Evolutionary conservation across 1,284 basidiomycete species (phyloP).

Genomic region (Ceratobasidium sp.): DNA sequence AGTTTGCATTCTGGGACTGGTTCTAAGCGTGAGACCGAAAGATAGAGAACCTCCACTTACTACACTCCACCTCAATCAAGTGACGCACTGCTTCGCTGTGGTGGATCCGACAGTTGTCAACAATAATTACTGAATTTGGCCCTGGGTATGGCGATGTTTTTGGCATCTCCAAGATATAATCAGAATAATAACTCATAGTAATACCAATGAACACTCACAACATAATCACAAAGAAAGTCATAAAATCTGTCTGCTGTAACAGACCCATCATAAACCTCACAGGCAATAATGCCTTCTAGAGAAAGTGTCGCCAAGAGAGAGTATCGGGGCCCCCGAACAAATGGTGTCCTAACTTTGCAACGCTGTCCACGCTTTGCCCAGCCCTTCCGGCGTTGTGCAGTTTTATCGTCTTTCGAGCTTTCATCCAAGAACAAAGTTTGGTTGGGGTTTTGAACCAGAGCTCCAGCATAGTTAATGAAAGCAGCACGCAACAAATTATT

Average conservation of each 20-base stretch:
- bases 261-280: not conserved
- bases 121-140: too few relatives aligned
- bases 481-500: not conserved
- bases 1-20: too few relatives aligned
- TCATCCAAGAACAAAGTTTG: not conserved
- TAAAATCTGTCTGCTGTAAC: not conserved
- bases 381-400: not conserved
- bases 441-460: not conserved
- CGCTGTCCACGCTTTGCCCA: not conserved
- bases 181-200: not conserved
- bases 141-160: too few relatives aligned
- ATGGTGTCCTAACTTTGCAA: not conserved
- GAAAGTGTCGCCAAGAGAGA: not conserved
- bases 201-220: not conserved
- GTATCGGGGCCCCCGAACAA: not conserved
- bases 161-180: not conserved
- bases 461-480: not conserved
- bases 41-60: constrained; percentile 14
- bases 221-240: not conserved
- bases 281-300: not conserved
- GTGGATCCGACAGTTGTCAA: too few relatives aligned
- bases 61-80: not conserved
- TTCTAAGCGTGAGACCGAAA: not conserved
- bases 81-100: not conserved
- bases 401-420: not conserved